Percentiles rank a stretch among this genome's conserved stretches.
Evolutionary conservation across 2,329 filamentous ascomycete species (phyloP).

Genomic region (Penicillium decumbens): DNA sequence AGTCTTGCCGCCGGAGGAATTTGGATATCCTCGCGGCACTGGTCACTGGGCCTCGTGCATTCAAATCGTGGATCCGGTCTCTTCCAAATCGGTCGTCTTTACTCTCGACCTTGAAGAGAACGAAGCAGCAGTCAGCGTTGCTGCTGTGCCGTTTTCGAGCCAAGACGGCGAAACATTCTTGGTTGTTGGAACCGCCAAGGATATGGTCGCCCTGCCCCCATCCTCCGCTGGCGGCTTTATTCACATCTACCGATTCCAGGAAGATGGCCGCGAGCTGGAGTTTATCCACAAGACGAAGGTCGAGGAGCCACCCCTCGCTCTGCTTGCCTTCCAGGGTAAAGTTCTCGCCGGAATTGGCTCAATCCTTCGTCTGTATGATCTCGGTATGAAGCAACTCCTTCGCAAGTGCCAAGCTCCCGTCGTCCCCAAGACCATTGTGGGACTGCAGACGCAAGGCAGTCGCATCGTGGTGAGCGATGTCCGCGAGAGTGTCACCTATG

Average conservation of each 20-base stretch:
- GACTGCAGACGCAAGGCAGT: constrained; percentile 81
- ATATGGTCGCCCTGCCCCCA: constrained; percentile 73
- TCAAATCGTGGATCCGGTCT: constrained; percentile 78
- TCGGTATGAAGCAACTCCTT: constrained; percentile 86
- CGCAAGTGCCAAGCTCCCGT: constrained; percentile 84
- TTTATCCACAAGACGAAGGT: constrained; percentile 96
- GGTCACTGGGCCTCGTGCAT: constrained; percentile 96
- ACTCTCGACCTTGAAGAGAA: constrained; percentile 82
- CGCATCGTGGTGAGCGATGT: constrained; percentile 90
- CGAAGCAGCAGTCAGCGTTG: constrained; percentile 82
- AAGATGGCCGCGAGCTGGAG: constrained; percentile 81
- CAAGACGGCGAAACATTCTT: constrained; percentile 86
- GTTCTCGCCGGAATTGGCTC: constrained; percentile 80
- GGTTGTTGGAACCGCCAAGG: constrained; percentile 90
- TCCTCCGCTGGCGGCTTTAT: constrained; percentile 76
- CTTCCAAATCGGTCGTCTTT: constrained; percentile 67
- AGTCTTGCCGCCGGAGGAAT: constrained; percentile 70
- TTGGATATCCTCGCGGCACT: constrained; percentile 78
- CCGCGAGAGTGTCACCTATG: constrained; percentile 83
- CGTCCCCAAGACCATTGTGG: constrained; percentile 76
- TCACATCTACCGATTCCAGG: constrained; percentile 84
- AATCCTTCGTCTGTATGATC: constrained; percentile 80
- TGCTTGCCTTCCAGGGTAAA: constrained; percentile 88
- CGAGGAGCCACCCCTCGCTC: constrained; percentile 81
- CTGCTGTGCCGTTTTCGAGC: constrained; percentile 77